These are phyloP conservation scores for Turritis glabra DNA, from an alignment of 345 rosid genomes.

Conservation along the genomic window DNA sequence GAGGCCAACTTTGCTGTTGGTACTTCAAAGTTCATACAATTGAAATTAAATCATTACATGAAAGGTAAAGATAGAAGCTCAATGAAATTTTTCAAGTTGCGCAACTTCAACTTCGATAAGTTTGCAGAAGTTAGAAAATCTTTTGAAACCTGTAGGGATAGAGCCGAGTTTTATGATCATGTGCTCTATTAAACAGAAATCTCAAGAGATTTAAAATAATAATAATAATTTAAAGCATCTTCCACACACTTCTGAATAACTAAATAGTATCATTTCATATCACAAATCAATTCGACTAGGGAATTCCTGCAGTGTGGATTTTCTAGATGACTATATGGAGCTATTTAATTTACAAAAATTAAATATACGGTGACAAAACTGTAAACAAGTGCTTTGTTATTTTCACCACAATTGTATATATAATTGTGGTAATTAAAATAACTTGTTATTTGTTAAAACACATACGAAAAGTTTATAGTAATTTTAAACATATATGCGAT, in stretches of 20 bases:
- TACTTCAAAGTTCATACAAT: no score
- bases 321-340: background rate
- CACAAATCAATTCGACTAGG: background rate
- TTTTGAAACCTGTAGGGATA: no score
- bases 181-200: slow-evolving; percentile 12
- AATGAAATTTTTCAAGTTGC: no score
- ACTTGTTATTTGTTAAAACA: background rate
- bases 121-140: no score
- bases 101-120: no score
- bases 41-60: no score
- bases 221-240: background rate
- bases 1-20: no score
- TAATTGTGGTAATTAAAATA: background rate
- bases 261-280: background rate
- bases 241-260: background rate
- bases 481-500: background rate
- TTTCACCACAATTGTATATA: background rate
- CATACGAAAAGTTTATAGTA: no score
- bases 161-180: background rate
- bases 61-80: no score
- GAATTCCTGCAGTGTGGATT: background rate
- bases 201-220: slow-evolving; percentile 14
- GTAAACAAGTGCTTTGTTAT: background rate
- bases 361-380: background rate
- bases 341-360: no score